phyloP scores from a whole-genome alignment of 345 rosid genomes.

The Brassica carinata region DNA sequence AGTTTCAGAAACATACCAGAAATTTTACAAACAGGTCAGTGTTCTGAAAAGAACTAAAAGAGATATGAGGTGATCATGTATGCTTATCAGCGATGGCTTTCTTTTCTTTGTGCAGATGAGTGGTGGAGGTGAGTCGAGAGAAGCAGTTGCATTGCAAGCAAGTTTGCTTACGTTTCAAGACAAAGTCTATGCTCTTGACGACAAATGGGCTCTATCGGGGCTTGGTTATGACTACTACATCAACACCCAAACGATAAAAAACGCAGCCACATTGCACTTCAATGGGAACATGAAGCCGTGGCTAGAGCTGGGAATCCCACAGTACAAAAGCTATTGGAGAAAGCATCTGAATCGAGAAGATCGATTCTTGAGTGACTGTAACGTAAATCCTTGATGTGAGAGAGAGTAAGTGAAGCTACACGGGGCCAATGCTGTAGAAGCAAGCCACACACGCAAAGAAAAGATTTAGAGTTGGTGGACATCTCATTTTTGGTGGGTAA shows the following conservation, averaged over 20 bases:
- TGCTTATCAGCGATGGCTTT: slow-evolving; percentile 4
- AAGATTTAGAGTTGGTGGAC: slow-evolving; percentile 31
- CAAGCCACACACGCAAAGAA: slow-evolving; percentile 30
- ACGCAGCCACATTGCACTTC: slow-evolving; percentile 79
- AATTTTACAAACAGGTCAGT: slow-evolving; percentile 63
- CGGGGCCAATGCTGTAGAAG: slow-evolving; percentile 28
- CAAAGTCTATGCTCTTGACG: slow-evolving; percentile 59
- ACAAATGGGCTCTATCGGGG: slow-evolving; percentile 71
- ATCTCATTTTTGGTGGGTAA: slow-evolving; percentile 42
- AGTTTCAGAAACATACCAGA: slow-evolving; percentile 61
- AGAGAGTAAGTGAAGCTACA: slow-evolving; percentile 7
- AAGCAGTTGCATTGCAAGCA: slow-evolving; percentile 64
- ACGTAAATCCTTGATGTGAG: slow-evolving; percentile 60
- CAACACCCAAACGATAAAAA: slow-evolving; percentile 48
- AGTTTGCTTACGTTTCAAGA: slow-evolving; percentile 83
- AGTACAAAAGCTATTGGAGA: slow-evolving; percentile 69
- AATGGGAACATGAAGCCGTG: slow-evolving; percentile 99
- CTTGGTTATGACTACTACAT: slow-evolving; percentile 77
- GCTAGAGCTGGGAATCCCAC: slow-evolving; percentile 92
- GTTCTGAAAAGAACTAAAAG: neutral
- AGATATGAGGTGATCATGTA: neutral
- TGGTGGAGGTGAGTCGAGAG: slow-evolving; percentile 46
- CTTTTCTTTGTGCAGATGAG: slow-evolving; percentile 37
- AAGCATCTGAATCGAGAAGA: slow-evolving; percentile 71
- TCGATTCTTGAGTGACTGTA: slow-evolving; percentile 75